A percentile compares a stretch with the other conserved stretches of the same genome.
phyloP scores from a whole-genome alignment of 2,329 filamentous ascomycete genomes.

The Chalaropsis ovoidea region DNA sequence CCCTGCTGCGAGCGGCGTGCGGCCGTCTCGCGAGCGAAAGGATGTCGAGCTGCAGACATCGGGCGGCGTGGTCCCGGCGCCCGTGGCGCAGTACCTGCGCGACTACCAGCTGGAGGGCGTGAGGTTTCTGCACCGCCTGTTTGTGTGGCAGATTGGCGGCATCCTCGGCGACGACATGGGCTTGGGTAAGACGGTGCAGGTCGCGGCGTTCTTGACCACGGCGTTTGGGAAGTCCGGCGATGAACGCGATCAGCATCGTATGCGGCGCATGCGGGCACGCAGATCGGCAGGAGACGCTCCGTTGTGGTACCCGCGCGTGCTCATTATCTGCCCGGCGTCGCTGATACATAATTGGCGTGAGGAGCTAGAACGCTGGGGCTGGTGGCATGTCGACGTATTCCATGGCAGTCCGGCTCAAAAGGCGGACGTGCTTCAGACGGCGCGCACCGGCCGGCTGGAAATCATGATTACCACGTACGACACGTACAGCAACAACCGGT shows the following conservation, averaged over 20 bases:
- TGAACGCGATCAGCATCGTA: slow-evolving; percentile 70
- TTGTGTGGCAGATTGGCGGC: slow-evolving; percentile 82
- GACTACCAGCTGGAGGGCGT: slow-evolving; percentile 85
- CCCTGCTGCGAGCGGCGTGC: slow-evolving; percentile 45
- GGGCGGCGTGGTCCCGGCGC: slow-evolving; percentile 70
- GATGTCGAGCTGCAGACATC: slow-evolving; percentile 68
- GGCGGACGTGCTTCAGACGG: slow-evolving; percentile 60
- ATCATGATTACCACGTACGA: slow-evolving; percentile 90
- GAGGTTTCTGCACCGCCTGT: slow-evolving; percentile 74
- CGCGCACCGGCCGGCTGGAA: slow-evolving; percentile 66
- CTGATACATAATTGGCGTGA: slow-evolving; percentile 85
- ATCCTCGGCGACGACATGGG: slow-evolving; percentile 97
- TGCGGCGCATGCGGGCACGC: slow-evolving; percentile 69
- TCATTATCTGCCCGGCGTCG: slow-evolving; percentile 82
- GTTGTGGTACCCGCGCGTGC: slow-evolving; percentile 46
- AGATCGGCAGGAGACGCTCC: background rate
- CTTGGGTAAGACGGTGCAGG: slow-evolving; percentile 90
- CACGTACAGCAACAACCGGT: slow-evolving; percentile 71
- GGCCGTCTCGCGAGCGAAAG: slow-evolving; percentile 58
- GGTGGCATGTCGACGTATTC: slow-evolving; percentile 80
- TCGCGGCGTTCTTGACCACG: slow-evolving; percentile 80
- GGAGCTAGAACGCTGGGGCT: slow-evolving; percentile 83
- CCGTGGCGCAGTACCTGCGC: slow-evolving; percentile 82
- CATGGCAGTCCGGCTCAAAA: slow-evolving; percentile 54
- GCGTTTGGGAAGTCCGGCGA: slow-evolving; percentile 93